A percentile compares a stretch with the other conserved stretches of the same genome.
phyloP scores from a whole-genome alignment of 129 eudicot genomes.

The Centrapalus pauciflorus region DNA sequence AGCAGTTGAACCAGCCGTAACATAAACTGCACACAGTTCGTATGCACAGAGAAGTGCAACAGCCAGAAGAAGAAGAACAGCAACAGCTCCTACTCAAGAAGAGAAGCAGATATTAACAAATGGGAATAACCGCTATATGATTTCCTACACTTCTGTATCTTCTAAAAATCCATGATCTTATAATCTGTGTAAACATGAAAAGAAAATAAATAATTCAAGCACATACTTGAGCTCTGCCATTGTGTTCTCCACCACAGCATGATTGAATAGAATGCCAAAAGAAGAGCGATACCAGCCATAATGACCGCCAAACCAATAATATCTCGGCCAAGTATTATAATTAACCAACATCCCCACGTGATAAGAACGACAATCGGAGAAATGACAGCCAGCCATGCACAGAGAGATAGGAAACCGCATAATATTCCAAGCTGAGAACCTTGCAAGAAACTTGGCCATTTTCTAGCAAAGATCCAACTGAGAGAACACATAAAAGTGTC shows the following conservation, averaged over 20 bases:
- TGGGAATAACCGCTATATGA: background rate
- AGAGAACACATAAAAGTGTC: constrained; percentile 3
- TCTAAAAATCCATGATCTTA: background rate
- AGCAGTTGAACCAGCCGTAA: constrained; percentile 89
- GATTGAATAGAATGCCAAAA: constrained; percentile 91
- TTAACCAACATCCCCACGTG: constrained; percentile 92
- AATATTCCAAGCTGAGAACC: constrained; percentile 78
- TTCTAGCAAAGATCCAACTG: constrained; percentile 99
- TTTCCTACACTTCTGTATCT: background rate
- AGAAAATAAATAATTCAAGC: background rate
- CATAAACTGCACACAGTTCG: constrained; percentile 97
- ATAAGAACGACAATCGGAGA: constrained; percentile 80
- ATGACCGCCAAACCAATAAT: constrained; percentile 91
- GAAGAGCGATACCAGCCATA: constrained; percentile 97
- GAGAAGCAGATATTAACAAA: background rate
- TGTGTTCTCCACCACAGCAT: constrained; percentile 99
- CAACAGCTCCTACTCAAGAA: constrained; percentile 82
- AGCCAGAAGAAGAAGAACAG: constrained; percentile 92
- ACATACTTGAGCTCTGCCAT: constrained; percentile 99
- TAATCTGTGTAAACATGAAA: background rate
- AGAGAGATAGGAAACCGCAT: constrained; percentile 61
- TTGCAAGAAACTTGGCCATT: constrained; percentile 82
- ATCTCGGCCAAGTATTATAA: constrained; percentile 78
- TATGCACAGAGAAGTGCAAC: constrained; percentile 95
- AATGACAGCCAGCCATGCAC: constrained; percentile 74